phyloP scores from a whole-genome alignment of 2,329 filamentous ascomycete species.

The Thielaviopsis populi region DNA sequence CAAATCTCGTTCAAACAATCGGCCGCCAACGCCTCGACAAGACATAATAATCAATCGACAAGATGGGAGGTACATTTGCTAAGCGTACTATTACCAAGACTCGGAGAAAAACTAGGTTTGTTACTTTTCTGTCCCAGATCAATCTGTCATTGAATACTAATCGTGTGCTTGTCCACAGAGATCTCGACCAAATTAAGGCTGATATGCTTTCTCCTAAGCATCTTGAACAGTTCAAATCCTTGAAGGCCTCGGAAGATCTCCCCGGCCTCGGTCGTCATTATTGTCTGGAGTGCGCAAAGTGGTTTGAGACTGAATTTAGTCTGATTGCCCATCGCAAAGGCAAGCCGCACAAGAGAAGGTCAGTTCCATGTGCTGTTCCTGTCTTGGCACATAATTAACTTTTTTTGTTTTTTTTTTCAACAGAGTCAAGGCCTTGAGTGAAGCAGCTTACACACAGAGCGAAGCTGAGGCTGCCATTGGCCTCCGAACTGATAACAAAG shows the following conservation, averaged over 20 bases:
- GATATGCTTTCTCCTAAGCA: constrained; percentile 70
- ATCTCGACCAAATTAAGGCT: constrained; percentile 80
- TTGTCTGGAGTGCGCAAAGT: constrained; percentile 88
- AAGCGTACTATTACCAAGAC: constrained; percentile 60
- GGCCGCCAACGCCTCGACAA: background rate
- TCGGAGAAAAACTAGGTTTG: constrained; percentile 52
- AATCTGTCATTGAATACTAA: background rate
- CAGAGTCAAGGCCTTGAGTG: constrained; percentile 67
- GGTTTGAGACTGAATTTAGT: constrained; percentile 76
- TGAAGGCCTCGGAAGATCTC: constrained; percentile 71
- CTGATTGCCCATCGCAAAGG: constrained; percentile 62
- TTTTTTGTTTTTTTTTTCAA: constrained; percentile 15
- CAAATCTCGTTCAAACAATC: background rate
- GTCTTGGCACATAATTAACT: background rate
- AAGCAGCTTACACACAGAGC: constrained; percentile 75
- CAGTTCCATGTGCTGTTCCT: constrained; percentile 19
- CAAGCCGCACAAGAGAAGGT: constrained; percentile 90
- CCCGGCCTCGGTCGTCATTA: constrained; percentile 76
- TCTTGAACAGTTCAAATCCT: constrained; percentile 60
- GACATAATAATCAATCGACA: constrained; percentile 19
- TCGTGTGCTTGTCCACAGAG: constrained; percentile 39
- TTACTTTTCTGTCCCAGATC: background rate
- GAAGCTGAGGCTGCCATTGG: constrained; percentile 71
- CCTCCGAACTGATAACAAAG: constrained; percentile 52
- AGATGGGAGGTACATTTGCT: constrained; percentile 50